Evolutionary conservation across 176 grass and related monocot genomes (phyloP).

Genomic region (Oropetium thomaeum): DNA sequence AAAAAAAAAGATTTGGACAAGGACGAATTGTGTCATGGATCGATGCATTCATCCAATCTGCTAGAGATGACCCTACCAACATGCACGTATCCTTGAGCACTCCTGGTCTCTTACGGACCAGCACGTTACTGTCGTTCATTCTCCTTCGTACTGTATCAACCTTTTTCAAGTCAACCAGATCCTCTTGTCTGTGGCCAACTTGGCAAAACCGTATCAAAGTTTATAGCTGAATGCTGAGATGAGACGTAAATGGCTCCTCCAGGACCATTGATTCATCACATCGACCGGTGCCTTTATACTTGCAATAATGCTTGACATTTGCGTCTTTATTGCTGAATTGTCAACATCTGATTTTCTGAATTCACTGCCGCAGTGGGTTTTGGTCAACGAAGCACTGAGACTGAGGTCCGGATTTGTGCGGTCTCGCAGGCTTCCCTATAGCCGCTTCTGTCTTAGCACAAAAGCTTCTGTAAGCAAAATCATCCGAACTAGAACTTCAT

Average conservation of each 20-base stretch:
- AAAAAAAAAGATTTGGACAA: neutral
- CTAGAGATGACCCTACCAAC: neutral
- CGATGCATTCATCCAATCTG: neutral
- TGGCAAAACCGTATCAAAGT: neutral
- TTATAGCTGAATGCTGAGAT: neutral
- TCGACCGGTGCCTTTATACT: neutral
- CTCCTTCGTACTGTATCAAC: too few species aligned
- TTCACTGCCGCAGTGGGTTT: slow-evolving; percentile 1
- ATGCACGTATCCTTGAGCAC: neutral
- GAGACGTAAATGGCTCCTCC: neutral
- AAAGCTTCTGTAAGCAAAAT: neutral
- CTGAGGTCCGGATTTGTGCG: neutral
- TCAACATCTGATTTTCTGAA: slow-evolving; percentile 21
- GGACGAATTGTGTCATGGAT: neutral
- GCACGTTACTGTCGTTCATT: too few species aligned
- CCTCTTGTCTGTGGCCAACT: slow-evolving; percentile 2
- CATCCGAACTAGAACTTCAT: neutral
- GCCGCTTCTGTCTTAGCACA: neutral
- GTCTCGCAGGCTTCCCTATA: neutral
- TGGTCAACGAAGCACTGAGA: slow-evolving; percentile 37
- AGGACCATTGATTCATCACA: neutral
- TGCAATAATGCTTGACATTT: slow-evolving; percentile 13
- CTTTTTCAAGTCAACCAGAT: neutral
- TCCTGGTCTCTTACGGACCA: neutral
- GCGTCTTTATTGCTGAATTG: neutral